Evolutionary conservation across 768 basidiomycete genomes (phyloP).

Genomic region (Hygrophoropsis aurantiaca): DNA sequence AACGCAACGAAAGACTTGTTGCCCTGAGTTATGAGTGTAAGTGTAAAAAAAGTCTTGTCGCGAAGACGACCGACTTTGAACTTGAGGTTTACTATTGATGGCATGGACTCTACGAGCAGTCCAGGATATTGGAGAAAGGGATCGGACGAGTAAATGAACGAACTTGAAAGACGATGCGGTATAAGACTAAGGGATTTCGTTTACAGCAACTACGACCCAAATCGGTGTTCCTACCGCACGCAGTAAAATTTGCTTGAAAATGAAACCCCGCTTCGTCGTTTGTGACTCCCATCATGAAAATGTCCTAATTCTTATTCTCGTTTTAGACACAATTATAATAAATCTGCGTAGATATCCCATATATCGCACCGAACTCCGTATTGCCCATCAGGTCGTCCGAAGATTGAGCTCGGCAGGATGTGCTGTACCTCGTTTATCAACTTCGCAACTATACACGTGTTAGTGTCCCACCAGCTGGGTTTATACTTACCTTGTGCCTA

Average conservation of each 20-base stretch:
- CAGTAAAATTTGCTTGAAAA: slow-evolving; percentile 27
- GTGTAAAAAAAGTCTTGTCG: slow-evolving; percentile 5
- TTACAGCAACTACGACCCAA: slow-evolving; percentile 16
- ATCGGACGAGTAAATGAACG: slow-evolving; percentile 4
- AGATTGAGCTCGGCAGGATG: slow-evolving; percentile 12
- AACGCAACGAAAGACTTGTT: slow-evolving; percentile 96
- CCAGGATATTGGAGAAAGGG: slow-evolving; percentile 8
- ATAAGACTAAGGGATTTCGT: slow-evolving; percentile 20
- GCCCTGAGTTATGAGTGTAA: slow-evolving; percentile 46
- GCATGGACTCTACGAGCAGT: slow-evolving; percentile 43
- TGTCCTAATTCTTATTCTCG: too few species aligned
- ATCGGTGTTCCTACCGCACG: slow-evolving; percentile 17
- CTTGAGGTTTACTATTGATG: slow-evolving; percentile 84
- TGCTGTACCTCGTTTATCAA: slow-evolving; percentile 1
- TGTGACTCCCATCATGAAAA: slow-evolving; percentile 10
- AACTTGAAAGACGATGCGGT: slow-evolving; percentile 18
- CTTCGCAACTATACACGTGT: slow-evolving; percentile 5
- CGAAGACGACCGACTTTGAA: slow-evolving; percentile 57
- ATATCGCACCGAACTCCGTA: slow-evolving; percentile 22
- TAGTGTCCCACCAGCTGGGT: neutral
- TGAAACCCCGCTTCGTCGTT: slow-evolving; percentile 29
- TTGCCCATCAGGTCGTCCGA: slow-evolving; percentile 1
- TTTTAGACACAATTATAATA: neutral
- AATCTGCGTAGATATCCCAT: neutral
- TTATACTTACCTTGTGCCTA: slow-evolving; percentile 1